Percentiles rank a stretch among this genome's conserved stretches.
These are phyloP conservation scores for Botrytis hyacinthi DNA, from an alignment of 2,329 filamentous ascomycete genomes.

Conservation along the genomic window DNA sequence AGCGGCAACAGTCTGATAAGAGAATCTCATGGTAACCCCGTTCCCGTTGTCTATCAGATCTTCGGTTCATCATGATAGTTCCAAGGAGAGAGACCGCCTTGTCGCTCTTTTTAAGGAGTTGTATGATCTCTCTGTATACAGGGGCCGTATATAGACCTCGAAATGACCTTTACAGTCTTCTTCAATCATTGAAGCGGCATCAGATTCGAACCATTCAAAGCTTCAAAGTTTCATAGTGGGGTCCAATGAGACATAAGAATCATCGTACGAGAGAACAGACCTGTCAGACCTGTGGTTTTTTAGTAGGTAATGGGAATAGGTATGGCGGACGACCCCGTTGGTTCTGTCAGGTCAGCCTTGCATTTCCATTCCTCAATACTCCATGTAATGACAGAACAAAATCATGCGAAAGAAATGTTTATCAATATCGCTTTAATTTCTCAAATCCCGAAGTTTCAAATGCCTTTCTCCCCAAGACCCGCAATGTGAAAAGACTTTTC, in stretches of 20 bases:
- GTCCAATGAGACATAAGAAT: background rate
- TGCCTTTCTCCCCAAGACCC: background rate
- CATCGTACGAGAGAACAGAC: slow-evolving; percentile 1
- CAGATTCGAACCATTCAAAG: background rate
- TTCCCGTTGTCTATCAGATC: slow-evolving; percentile 2
- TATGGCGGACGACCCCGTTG: slow-evolving; percentile 2
- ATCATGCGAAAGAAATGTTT: background rate
- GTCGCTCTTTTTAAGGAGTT: slow-evolving; percentile 1
- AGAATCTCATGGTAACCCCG: background rate
- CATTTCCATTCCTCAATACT: background rate
- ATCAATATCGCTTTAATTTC: background rate
- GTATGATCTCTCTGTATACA: background rate
- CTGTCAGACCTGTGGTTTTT: background rate
- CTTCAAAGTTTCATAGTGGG: background rate
- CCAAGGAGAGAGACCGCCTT: background rate
- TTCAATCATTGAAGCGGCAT: background rate
- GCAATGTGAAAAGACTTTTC: background rate
- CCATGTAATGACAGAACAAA: slow-evolving; percentile 3
- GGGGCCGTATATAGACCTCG: background rate
- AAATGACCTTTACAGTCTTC: background rate
- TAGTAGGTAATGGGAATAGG: background rate
- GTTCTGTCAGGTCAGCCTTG: background rate
- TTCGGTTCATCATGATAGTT: background rate
- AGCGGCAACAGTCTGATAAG: background rate
- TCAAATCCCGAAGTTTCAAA: background rate